Evolutionary conservation across 2,329 filamentous ascomycete genomes (phyloP).

Genomic region (Raffaelea albimanens): DNA sequence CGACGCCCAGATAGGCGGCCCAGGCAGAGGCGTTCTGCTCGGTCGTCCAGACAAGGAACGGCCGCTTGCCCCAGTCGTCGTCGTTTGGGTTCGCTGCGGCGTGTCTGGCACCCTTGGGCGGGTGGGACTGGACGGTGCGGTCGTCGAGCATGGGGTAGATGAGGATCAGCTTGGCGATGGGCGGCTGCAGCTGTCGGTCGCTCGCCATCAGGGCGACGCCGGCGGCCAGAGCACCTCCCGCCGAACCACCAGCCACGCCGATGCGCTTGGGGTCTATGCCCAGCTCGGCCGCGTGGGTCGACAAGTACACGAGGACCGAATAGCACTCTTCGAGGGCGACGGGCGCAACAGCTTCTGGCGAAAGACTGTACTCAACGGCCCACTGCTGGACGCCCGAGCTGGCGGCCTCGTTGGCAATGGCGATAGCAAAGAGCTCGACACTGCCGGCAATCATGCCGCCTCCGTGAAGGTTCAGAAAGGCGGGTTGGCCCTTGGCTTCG

Average conservation of each 20-base stretch:
- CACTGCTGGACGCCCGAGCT: conserved; percentile 14
- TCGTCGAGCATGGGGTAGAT: conserved; percentile 30
- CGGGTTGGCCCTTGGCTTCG: conserved; percentile 4
- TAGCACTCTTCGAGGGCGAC: conserved; percentile 30
- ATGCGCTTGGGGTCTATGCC: conserved; percentile 18
- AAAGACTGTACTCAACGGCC: conserved; percentile 37
- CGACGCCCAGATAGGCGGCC: conserved; percentile 16
- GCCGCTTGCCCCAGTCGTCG: conserved; percentile 9
- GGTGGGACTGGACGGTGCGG: conserved; percentile 12
- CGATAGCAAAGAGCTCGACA: conserved; percentile 9
- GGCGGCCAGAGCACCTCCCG: conserved; percentile 18
- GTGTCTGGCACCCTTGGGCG: conserved; percentile 16
- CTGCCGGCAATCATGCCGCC: conserved; percentile 18
- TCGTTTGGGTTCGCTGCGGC: conserved; percentile 1
- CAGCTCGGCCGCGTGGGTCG: conserved; percentile 15
- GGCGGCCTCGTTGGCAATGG: conserved; percentile 11
- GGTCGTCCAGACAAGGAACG: conserved; percentile 15
- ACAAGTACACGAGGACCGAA: conserved; percentile 22
- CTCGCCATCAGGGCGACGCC: conserved; percentile 30
- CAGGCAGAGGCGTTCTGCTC: conserved; percentile 16
- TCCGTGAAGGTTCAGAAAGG: conserved; percentile 16
- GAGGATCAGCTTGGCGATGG: conserved; percentile 22
- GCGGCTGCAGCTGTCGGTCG: conserved; percentile 19
- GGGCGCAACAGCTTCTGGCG: conserved; percentile 38
- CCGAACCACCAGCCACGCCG: conserved; percentile 16